Evolutionary conservation across 345 rosid species (phyloP).

Genomic region (Microcos paniculata): DNA sequence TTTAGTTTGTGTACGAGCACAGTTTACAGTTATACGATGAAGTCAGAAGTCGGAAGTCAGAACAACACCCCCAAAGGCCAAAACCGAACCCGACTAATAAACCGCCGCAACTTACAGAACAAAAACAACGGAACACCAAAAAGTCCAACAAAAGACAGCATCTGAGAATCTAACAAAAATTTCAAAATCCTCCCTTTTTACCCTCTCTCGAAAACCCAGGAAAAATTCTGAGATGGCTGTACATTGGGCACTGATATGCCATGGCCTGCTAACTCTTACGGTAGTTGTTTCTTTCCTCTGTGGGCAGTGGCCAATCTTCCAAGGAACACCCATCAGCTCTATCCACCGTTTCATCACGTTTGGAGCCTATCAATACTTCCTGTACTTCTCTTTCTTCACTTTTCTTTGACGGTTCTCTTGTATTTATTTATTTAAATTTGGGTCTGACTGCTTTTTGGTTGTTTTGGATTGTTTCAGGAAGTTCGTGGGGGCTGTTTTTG

Average conservation of each 20-base stretch:
- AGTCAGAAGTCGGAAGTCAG: background rate
- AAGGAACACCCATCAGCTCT: constrained; percentile 69
- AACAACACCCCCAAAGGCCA: background rate
- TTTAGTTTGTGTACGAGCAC: background rate
- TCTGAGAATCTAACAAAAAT: background rate
- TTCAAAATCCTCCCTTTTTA: background rate
- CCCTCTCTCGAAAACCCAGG: background rate
- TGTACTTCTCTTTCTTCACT: constrained; percentile 31
- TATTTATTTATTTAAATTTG: background rate
- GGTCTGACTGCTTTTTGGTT: background rate
- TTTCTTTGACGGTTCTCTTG: background rate
- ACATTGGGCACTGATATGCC: constrained; percentile 71
- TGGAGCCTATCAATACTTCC: constrained; percentile 81
- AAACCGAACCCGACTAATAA: background rate
- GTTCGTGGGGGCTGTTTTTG: constrained; percentile 55
- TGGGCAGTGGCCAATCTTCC: constrained; percentile 97
- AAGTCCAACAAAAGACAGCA: background rate
- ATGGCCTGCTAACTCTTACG: constrained; percentile 59
- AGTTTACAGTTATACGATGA: background rate
- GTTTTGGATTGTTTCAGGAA: constrained; percentile 42
- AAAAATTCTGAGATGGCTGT: constrained; percentile 40
- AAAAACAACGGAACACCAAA: background rate
- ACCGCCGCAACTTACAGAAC: background rate
- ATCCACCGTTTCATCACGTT: constrained; percentile 79
- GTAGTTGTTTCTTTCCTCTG: constrained; percentile 81